Conservation (phyloP, 768 basidiomycete genomes). For the Clathrus columnatus region DNA sequence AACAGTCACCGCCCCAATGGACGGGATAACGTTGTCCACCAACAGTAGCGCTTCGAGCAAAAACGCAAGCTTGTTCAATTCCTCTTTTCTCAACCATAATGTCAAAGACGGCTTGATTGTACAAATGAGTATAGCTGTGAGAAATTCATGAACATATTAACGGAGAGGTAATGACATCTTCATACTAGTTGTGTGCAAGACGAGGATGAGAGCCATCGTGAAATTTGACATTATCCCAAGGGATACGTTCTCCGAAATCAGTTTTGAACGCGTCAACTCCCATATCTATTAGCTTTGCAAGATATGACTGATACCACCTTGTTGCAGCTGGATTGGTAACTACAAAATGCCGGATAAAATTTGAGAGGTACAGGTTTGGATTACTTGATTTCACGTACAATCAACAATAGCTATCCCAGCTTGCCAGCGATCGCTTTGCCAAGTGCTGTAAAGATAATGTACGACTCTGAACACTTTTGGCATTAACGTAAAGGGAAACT, state of each 20-base stretch:
- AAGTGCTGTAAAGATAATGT: constrained; percentile 26
- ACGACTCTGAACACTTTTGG: no score
- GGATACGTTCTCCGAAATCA: constrained; percentile 32
- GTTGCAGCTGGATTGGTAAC: constrained; percentile 50
- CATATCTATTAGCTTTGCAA: constrained; percentile 42
- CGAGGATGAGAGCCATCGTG: constrained; percentile 30
- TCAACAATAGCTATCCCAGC: constrained; percentile 57
- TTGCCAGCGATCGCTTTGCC: constrained; percentile 68
- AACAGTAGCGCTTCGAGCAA: constrained; percentile 57
- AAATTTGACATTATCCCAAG: constrained; percentile 25
- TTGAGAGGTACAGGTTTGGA: neutral
- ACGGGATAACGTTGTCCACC: constrained; percentile 55
- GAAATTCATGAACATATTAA: constrained; percentile 20
- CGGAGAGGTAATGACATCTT: constrained; percentile 20
- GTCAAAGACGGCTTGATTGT: constrained; percentile 64
- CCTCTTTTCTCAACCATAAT: constrained; percentile 51
- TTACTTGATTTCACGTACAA: constrained; percentile 12
- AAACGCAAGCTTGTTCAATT: constrained; percentile 56
- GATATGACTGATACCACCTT: constrained; percentile 45
- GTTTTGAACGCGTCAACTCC: constrained; percentile 53
- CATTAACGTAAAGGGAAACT: neutral
- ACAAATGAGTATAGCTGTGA: constrained; percentile 46
- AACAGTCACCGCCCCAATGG: constrained; percentile 72
- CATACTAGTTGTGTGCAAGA: constrained; percentile 55
- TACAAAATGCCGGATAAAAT: neutral